Evolutionary conservation across 140 eudicot species (phyloP), one percentile per base, ranked within the genome.

Genomic region (Flaveria floridana): DNA sequence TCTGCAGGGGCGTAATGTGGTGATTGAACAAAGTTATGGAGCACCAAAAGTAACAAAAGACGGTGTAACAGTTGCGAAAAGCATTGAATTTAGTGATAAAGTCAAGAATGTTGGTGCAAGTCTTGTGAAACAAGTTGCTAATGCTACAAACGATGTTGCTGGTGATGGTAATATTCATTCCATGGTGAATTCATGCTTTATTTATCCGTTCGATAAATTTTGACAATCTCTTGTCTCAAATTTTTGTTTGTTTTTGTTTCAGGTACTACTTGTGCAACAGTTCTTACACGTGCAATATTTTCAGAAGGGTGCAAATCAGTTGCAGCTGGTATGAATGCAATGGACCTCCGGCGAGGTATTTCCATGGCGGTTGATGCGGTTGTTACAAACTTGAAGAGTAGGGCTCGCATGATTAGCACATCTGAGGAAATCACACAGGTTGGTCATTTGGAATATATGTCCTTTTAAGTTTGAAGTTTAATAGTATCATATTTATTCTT

Each of bases 1-100:
- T 23, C 37, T 50, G 23, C 28, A 87, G 87, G 92, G 97, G 47
- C 95, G 95, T 37, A 85, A 83, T 74, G 95, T 92, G 77, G 92
- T 92, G 41, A 87, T 92, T 73, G 97, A 89, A 70, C 96, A 89
- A 89, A 85, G 95, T 20, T 91, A 79, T 71, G 96, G 97, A 59
- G 90, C 96, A 19, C 97, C 97, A 18, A 92, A 89, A 81, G 96
- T 92, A 71, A 92, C 97, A 14, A 92, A 92, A 80, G 97, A 92
- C 64, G 97, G 97, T 77, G 97, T 72, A 25, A 79, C 83, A 0
- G 83, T 79, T 42, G 79, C 79, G 42, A 79, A 79, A 28, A 46
- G 63, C 77, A 87, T 92, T 25, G 96, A 92, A 37, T 89, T 92
- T 74, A 87, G 86, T 70, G 97, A 92, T 74, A 92, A 73, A 78